Conservation (phyloP, 148 eudicot species). For the Rhododendron simsii region DNA sequence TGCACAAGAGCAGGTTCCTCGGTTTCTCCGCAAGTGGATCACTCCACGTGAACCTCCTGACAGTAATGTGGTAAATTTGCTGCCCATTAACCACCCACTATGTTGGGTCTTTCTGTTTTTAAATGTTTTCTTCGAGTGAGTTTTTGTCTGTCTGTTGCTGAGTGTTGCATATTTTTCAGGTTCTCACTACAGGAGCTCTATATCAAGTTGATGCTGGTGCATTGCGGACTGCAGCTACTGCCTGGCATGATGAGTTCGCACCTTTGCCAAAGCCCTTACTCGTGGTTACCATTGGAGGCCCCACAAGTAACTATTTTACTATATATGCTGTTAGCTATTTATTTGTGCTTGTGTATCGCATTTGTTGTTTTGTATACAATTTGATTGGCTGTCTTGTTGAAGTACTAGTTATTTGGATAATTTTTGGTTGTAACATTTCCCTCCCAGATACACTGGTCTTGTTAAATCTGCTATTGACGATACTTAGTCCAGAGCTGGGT, state of each 20-base stretch:
- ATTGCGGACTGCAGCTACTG: constrained; percentile 70
- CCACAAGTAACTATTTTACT: constrained; percentile 56
- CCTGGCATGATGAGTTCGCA: constrained; percentile 96
- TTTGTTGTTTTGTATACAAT: not conserved
- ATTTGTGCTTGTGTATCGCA: not conserved
- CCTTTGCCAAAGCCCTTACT: constrained; percentile 79
- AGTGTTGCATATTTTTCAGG: constrained; percentile 37
- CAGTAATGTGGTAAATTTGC: constrained; percentile 64
- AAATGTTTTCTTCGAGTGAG: not conserved
- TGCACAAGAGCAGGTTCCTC: constrained; percentile 79
- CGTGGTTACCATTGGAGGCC: constrained; percentile 94
- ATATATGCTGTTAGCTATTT: not conserved
- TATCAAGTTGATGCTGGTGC: constrained; percentile 82
- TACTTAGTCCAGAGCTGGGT: not conserved
- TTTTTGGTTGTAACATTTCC: not conserved
- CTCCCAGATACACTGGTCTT: not conserved
- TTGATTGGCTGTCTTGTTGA: not conserved
- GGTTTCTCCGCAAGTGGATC: constrained; percentile 72
- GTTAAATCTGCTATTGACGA: not conserved
- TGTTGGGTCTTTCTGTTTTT: not conserved
- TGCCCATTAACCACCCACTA: not conserved
- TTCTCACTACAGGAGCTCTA: constrained; percentile 88
- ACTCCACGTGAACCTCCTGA: constrained; percentile 89
- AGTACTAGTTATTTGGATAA: not conserved
- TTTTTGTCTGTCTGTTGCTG: not conserved